phyloP scores from a whole-genome alignment of 2,329 filamentous ascomycete species.

The Apiospora aurea region DNA sequence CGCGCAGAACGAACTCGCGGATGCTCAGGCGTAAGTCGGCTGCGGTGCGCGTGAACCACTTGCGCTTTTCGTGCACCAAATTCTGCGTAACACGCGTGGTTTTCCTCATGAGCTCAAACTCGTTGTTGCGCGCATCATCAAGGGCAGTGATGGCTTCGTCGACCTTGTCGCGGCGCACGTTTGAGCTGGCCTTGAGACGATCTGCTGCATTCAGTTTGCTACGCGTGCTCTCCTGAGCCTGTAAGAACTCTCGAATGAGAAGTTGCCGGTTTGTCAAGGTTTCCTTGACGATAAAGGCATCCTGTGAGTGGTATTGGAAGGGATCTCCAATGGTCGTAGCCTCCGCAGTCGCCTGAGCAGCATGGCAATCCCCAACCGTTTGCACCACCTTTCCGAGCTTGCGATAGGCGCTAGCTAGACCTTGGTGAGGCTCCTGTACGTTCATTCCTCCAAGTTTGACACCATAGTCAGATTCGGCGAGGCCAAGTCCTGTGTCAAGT shows the following conservation, averaged over 20 bases:
- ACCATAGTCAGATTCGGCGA: slow-evolving; percentile 92
- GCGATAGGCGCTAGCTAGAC: slow-evolving; percentile 87
- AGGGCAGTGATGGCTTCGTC: slow-evolving; percentile 94
- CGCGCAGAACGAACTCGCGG: slow-evolving; percentile 89
- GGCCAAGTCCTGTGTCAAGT: slow-evolving; percentile 74
- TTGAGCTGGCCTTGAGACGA: slow-evolving; percentile 84
- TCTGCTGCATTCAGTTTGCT: slow-evolving; percentile 87
- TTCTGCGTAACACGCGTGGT: slow-evolving; percentile 89
- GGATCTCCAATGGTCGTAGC: slow-evolving; percentile 94
- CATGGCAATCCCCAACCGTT: slow-evolving; percentile 92
- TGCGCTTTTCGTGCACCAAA: slow-evolving; percentile 84
- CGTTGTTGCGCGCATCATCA: slow-evolving; percentile 84
- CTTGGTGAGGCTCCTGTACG: slow-evolving; percentile 88
- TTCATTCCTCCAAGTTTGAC: slow-evolving; percentile 88
- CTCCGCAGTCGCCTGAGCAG: slow-evolving; percentile 94
- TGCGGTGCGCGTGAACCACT: slow-evolving; percentile 88
- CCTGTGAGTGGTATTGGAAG: slow-evolving; percentile 91
- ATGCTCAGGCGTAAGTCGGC: slow-evolving; percentile 84
- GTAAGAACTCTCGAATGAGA: slow-evolving; percentile 87
- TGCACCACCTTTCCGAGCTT: slow-evolving; percentile 95
- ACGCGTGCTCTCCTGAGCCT: slow-evolving; percentile 85
- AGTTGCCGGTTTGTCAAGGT: slow-evolving; percentile 98
- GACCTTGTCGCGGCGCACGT: slow-evolving; percentile 91
- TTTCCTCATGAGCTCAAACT: slow-evolving; percentile 83
- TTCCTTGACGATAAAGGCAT: slow-evolving; percentile 98